A percentile compares a stretch with the other conserved stretches of the same genome.
These are phyloP conservation scores for Dipodascus albidus DNA, from an alignment of 805 yeast genomes.

Conservation along the genomic window DNA sequence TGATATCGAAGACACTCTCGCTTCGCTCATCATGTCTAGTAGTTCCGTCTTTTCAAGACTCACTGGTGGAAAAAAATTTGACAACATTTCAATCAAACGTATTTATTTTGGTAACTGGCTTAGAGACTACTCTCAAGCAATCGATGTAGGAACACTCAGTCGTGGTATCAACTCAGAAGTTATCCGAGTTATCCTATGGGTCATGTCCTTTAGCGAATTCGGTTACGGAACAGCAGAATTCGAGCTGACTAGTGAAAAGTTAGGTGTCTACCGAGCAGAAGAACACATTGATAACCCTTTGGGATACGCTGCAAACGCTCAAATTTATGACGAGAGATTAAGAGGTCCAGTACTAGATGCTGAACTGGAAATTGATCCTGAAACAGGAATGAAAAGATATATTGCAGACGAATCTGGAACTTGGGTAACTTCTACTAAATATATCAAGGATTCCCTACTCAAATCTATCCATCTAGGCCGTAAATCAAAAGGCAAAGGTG, in stretches of 20 bases:
- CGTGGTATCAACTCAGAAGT: conserved; percentile 12
- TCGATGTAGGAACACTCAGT: conserved; percentile 16
- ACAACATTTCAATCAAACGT: conserved; percentile 13
- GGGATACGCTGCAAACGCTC: conserved; percentile 15
- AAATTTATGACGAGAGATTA: conserved; percentile 11
- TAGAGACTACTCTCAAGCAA: conserved; percentile 19
- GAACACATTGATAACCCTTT: conserved; percentile 18
- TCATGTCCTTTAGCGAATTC: conserved; percentile 14
- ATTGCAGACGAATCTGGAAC: conserved; percentile 17
- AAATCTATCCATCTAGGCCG: conserved; percentile 15
- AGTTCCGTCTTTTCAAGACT: conserved; percentile 9
- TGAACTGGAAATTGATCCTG: conserved; percentile 15
- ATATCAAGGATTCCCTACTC: conserved; percentile 11
- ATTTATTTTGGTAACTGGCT: conserved; percentile 19
- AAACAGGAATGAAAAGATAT: conserved; percentile 19
- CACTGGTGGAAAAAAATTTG: conserved; percentile 15
- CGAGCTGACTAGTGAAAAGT: conserved; percentile 15
- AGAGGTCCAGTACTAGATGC: conserved; percentile 14
- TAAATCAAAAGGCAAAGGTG: neutral
- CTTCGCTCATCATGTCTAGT: conserved; percentile 10
- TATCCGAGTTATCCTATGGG: conserved; percentile 15
- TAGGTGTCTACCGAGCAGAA: conserved; percentile 17
- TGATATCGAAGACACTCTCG: conserved; percentile 18
- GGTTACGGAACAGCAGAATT: conserved; percentile 19
- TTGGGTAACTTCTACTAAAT: conserved; percentile 15